Evolutionary conservation across 495 filamentous ascomycete species (phyloP), one percentile per base, ranked within the genome.

Genomic region (Neurospora tetrasperma): DNA sequence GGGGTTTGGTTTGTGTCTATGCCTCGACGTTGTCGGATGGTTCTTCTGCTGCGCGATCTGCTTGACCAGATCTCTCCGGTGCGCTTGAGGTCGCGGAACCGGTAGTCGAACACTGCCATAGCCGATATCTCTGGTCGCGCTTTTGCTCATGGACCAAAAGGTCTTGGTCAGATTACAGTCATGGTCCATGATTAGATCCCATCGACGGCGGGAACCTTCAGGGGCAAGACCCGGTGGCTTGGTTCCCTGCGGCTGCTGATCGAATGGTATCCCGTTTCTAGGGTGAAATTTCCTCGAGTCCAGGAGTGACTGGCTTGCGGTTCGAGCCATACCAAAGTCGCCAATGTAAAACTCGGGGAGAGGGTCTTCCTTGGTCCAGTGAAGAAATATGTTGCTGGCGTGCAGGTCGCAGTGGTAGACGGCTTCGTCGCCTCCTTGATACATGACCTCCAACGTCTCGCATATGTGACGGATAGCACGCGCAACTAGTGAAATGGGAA

Each of bases 361-460:
- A 1, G 27, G 14, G 10, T 70, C 73, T 66, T 66, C 27, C 27
- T 2, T 0, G 0, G 54, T 66, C 20, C 44, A 74, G 2, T 74
- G 73, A 6, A 72, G 18, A 2, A 74, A 74, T 0, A 74, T 27
- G 40, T 74, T 74, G 39, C 27, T 41, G 4, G 62, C 18, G 31
- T 74, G 73, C 71, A 74, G 71, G n/a, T 74, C 73, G 39, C 71
- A 72, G 44, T 74, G 73, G 14, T 70, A 74, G 2, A 74, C 44
- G 1, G 71, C 38, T 20, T 74, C 66, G 6, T 0, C n/a, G 11
- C 73, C 73, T 66, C 40, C 42, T 12, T 70, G 42, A 68, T 74
- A 74, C 73, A 74, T 74, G 71, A 74, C 35, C 9, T 74, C 69
- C 20, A 74, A 27, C 6, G 73, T 72, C 71, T 74, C 71, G 66